A percentile compares a stretch with the other conserved stretches of the same genome.
These are phyloP conservation scores for Nematodospora anomalae DNA, from an alignment of 1,139 yeast genomes.

Conservation along the genomic window DNA sequence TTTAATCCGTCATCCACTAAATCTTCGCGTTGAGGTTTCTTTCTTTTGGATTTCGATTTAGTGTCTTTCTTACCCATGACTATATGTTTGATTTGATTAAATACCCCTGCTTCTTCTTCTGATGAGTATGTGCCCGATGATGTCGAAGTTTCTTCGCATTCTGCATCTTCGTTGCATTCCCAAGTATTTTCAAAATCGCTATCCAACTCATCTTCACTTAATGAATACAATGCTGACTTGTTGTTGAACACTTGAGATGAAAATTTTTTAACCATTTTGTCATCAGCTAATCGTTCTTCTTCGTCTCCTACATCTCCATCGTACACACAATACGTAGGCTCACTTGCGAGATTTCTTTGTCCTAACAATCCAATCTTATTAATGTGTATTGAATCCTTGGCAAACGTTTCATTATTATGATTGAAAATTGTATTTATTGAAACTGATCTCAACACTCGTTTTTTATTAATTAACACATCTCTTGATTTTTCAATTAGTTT, in stretches of 20 bases:
- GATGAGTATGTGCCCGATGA: conserved; percentile 12
- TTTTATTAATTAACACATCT: conserved; percentile 44
- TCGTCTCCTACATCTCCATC: conserved; percentile 15
- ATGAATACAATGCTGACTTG: conserved; percentile 8
- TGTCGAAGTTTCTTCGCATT: conserved; percentile 15
- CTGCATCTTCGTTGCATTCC: conserved; percentile 19
- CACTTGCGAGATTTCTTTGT: conserved; percentile 2
- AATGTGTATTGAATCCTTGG: conserved; percentile 1
- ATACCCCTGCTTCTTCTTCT: conserved; percentile 28
- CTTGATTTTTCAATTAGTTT: conserved; percentile 48
- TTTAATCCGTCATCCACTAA: conserved; percentile 44
- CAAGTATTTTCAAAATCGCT: conserved; percentile 19
- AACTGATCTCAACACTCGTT: conserved; percentile 46
- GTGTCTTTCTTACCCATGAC: conserved; percentile 34
- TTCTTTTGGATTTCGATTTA: conserved; percentile 20
- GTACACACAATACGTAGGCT: conserved; percentile 12
- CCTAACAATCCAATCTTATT: conserved; percentile 6
- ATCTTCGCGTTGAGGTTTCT: conserved; percentile 21
- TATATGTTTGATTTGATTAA: conserved; percentile 36
- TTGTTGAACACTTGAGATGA: conserved; percentile 36
- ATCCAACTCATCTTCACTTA: conserved; percentile 15
- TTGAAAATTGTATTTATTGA: conserved; percentile 42
- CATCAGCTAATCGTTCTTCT: conserved; percentile 9
- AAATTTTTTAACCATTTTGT: conserved; percentile 29
- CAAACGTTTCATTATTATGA: conserved; percentile 2